These are phyloP conservation scores for Rhytidhysteron rufulum DNA, from an alignment of 2,329 filamentous ascomycete genomes.

Conservation along the genomic window DNA sequence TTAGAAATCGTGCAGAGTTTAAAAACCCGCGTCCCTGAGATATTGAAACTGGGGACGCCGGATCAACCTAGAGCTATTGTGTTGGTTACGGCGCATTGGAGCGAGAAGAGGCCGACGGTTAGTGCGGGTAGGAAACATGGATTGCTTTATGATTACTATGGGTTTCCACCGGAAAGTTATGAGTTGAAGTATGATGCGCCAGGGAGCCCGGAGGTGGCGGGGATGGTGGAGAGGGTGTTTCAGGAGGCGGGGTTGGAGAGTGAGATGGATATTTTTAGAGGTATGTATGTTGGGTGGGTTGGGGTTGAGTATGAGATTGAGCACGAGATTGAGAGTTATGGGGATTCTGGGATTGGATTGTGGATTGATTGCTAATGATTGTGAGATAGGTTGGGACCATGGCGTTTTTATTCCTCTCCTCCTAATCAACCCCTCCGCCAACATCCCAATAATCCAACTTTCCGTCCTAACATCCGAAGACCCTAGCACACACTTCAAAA, in stretches of 20 bases:
- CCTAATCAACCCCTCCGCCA: slow-evolving; percentile 51
- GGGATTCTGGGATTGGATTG: background rate
- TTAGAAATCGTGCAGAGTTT: slow-evolving; percentile 51
- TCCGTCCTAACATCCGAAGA: slow-evolving; percentile 54
- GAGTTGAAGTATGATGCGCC: slow-evolving; percentile 54
- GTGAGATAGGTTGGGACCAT: slow-evolving; percentile 55
- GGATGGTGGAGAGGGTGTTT: slow-evolving; percentile 46
- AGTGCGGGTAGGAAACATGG: slow-evolving; percentile 47
- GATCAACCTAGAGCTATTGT: slow-evolving; percentile 51
- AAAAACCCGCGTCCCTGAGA: slow-evolving; percentile 50
- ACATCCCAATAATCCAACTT: slow-evolving; percentile 53
- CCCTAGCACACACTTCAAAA: slow-evolving; percentile 46
- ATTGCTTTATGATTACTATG: slow-evolving; percentile 58
- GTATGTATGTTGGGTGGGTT: slow-evolving; percentile 20
- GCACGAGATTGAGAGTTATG: background rate
- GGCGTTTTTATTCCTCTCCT: slow-evolving; percentile 58
- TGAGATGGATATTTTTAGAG: slow-evolving; percentile 26
- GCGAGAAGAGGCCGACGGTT: slow-evolving; percentile 47
- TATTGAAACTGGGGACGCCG: slow-evolving; percentile 53
- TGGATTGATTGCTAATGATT: background rate
- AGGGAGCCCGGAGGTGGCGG: slow-evolving; percentile 53
- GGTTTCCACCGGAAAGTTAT: slow-evolving; percentile 56
- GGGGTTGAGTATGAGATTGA: background rate
- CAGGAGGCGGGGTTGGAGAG: slow-evolving; percentile 43
- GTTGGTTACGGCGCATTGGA: slow-evolving; percentile 59